phyloP scores from a whole-genome alignment of 176 grass and related monocot species.

The Bromus sterilis region DNA sequence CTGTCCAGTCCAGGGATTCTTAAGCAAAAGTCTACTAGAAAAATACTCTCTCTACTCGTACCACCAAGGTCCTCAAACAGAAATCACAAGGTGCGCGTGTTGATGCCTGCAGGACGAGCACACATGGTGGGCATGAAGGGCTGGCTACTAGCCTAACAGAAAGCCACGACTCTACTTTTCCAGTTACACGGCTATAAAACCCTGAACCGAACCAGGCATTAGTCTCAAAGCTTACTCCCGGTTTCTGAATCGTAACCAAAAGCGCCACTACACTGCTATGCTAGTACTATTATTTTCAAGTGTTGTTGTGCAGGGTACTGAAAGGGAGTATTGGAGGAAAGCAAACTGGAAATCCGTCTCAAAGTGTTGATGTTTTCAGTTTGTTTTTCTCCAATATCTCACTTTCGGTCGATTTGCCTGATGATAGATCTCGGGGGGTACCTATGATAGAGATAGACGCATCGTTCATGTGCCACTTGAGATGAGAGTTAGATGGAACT shows the following conservation, averaged over 20 bases:
- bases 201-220: not conserved
- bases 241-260: not conserved
- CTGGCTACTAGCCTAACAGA: constrained; percentile 21
- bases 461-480: not conserved
- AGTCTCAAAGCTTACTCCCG: not conserved
- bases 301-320: not conserved
- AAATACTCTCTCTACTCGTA: not conserved
- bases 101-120: not conserved
- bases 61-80: not conserved
- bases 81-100: no score
- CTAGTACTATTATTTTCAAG: not conserved
- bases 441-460: not conserved
- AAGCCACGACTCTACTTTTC: not conserved
- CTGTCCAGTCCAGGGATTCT: not conserved
- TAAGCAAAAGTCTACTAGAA: not conserved
- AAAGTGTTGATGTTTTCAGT: not conserved
- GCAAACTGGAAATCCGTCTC: constrained; percentile 17
- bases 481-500: constrained; percentile 32
- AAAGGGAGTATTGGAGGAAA: constrained; percentile 25
- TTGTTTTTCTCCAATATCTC: constrained; percentile 12
- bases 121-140: constrained; percentile 10
- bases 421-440: not conserved
- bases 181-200: not conserved
- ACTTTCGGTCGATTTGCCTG: not conserved
- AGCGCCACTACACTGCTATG: not conserved